Base-by-base conservation (phyloP, 176 grass and related monocot species). In the Alopecurus myosuroides region DNA sequence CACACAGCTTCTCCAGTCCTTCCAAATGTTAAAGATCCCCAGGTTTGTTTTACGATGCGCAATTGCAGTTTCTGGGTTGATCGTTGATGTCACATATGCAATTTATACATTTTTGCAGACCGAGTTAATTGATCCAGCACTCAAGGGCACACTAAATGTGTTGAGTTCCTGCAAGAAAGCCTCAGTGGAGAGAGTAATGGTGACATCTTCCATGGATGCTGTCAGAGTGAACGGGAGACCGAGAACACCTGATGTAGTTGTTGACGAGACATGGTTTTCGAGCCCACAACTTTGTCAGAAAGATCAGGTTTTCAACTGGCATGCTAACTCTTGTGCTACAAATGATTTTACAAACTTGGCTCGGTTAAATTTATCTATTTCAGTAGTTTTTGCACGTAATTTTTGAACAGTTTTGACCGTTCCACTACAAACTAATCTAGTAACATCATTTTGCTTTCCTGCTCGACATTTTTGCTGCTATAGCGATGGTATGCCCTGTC, bases 251-350 rank as follows among this genome's bases (percentile, higher is more conserved):
- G 86, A 92, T 13, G 90, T 89, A 23, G 30, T 80, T 19, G 82
- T 89, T 70, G 90, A 92, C 4, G 86, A 92, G 33, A 86, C 86
- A 71, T 91, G 89, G 89, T 88, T 91, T 82, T 85, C 89, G 30
- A 20, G 62, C 48, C 53, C 77, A 25, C 53, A 74, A 28, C 1
- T 85, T 46, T 91, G 77, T 49, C 55, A 82, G 64, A 72, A 82
- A 29, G 9, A 7, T 35, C 62, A 91, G 89, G 89, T 91, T 15
- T n/a, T 4, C 39, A 17, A 71, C n/a, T 49, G 46, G 0, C 11
- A 44, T 44, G 42, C 42, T 15, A 41, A 44, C 56, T 42, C 22
- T 70, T 70, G 68, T 70, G 9, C 12, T 44, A 6, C 25, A 14
- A 0, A 61, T 61, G 28, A 63, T 63, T 49, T 49, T 49, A 6